Conservation (phyloP, 306 rosid genomes). For the Albizia julibrissin region DNA sequence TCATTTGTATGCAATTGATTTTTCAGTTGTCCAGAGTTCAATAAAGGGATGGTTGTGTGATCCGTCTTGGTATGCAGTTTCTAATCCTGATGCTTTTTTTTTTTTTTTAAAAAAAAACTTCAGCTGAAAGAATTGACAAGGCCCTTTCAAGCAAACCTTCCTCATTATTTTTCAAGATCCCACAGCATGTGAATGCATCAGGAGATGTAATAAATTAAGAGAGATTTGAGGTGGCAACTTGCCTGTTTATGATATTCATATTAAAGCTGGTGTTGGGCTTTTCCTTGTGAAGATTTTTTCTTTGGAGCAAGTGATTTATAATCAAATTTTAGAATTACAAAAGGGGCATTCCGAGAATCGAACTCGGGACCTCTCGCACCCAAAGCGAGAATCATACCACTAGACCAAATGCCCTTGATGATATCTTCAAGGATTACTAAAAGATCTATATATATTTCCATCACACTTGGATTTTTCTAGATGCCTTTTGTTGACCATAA, state of each 20-base stretch:
- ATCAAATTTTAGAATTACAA: not conserved
- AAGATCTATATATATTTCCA: too few species aligned
- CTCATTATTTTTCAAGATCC: too few species aligned
- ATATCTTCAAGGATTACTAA: not conserved
- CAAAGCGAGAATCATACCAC: slow-evolving; percentile 60
- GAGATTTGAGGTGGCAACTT: not conserved
- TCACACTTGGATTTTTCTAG: too few species aligned
- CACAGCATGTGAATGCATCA: not conserved
- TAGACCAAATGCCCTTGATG: slow-evolving; percentile 53
- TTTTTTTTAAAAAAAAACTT: not conserved
- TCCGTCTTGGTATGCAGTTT: not conserved
- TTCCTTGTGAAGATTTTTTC: not conserved
- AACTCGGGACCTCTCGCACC: slow-evolving; percentile 58
- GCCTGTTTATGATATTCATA: not conserved
- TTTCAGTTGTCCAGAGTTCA: not conserved
- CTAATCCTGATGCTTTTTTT: not conserved
- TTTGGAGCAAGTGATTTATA: not conserved
- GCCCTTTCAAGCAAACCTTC: too few species aligned
- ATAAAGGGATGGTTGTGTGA: not conserved
- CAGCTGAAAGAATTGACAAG: not conserved
- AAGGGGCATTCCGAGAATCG: slow-evolving; percentile 53
- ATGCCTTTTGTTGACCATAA: too few species aligned
- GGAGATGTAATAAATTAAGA: not conserved
- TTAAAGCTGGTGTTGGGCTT: not conserved
- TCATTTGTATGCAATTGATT: not conserved